A percentile compares a stretch with the other conserved stretches of the same genome.
Evolutionary conservation across 192 early-diverging fungal species (phyloP).

Genomic region (Entophlyctis luteolus): DNA sequence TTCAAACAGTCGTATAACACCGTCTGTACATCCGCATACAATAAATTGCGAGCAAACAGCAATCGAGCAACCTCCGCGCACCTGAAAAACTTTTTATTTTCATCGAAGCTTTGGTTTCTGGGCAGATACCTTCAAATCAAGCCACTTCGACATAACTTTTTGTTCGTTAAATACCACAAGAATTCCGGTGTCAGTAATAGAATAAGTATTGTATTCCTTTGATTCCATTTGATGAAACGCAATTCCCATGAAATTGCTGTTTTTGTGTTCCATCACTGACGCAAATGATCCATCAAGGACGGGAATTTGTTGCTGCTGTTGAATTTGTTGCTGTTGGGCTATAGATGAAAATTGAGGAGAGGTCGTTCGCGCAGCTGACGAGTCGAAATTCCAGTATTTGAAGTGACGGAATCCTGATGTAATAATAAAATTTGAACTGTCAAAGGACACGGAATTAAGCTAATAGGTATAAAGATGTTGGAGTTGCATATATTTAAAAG

Average conservation of each 20-base stretch:
- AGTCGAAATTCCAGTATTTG: slow-evolving; percentile 76
- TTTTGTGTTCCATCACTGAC: slow-evolving; percentile 61
- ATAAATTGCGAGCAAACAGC: slow-evolving; percentile 55
- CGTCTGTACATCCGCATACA: slow-evolving; percentile 71
- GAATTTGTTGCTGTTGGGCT: neutral
- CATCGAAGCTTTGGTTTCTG: neutral
- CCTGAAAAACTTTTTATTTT: slow-evolving; percentile 35
- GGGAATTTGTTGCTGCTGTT: slow-evolving; percentile 1
- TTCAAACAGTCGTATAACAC: slow-evolving; percentile 73
- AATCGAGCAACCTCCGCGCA: slow-evolving; percentile 60
- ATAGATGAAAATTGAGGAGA: neutral
- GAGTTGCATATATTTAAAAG: neutral
- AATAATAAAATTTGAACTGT: slow-evolving; percentile 66
- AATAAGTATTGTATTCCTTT: slow-evolving; percentile 44
- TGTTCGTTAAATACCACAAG: slow-evolving; percentile 63
- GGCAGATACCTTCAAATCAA: slow-evolving; percentile 64
- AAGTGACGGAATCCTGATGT: slow-evolving; percentile 74
- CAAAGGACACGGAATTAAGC: slow-evolving; percentile 50
- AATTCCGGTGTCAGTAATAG: slow-evolving; percentile 65
- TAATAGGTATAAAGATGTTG: neutral
- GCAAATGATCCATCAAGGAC: slow-evolving; percentile 66
- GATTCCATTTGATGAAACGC: neutral
- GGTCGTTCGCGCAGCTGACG: neutral
- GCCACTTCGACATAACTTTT: slow-evolving; percentile 72
- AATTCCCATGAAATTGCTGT: slow-evolving; percentile 70